phyloP scores from a whole-genome alignment of 2,329 filamentous ascomycete genomes.

The Diplocarpon mali region DNA sequence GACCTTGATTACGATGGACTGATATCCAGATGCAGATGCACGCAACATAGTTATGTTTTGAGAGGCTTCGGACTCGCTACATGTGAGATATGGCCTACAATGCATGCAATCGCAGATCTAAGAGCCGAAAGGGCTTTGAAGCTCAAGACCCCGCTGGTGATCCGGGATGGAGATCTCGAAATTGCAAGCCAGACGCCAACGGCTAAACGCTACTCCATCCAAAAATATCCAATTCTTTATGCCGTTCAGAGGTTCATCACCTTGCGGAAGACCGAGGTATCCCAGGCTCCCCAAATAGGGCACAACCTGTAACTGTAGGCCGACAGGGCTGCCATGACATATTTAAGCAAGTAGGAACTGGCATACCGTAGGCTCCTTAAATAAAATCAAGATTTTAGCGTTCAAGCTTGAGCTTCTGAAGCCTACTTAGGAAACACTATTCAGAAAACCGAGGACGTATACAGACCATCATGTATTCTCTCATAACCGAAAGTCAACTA shows the following conservation, averaged over 20 bases:
- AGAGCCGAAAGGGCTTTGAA: background rate
- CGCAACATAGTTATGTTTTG: no score
- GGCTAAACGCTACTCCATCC: background rate
- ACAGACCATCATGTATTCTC: no score
- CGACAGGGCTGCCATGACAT: background rate
- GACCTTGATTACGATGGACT: no score
- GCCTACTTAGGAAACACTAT: no score
- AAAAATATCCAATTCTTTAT: background rate
- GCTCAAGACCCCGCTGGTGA: constrained; percentile 8
- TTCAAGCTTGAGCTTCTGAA: no score
- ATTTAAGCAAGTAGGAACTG: background rate
- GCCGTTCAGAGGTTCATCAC: background rate
- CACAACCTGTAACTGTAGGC: no score
- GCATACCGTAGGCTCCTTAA: no score
- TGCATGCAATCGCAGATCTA: background rate
- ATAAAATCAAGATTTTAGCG: no score
- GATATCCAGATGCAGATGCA: no score
- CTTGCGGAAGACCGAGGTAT: constrained; percentile 13
- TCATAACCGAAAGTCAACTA: no score
- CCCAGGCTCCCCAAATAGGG: background rate
- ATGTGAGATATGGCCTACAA: no score
- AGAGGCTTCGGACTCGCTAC: background rate
- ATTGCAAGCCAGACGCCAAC: background rate
- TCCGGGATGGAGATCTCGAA: constrained; percentile 1
- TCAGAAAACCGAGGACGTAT: no score